These are phyloP conservation scores for Hydrangea macrophylla DNA, from an alignment of 148 eudicot genomes.

Conservation along the genomic window DNA sequence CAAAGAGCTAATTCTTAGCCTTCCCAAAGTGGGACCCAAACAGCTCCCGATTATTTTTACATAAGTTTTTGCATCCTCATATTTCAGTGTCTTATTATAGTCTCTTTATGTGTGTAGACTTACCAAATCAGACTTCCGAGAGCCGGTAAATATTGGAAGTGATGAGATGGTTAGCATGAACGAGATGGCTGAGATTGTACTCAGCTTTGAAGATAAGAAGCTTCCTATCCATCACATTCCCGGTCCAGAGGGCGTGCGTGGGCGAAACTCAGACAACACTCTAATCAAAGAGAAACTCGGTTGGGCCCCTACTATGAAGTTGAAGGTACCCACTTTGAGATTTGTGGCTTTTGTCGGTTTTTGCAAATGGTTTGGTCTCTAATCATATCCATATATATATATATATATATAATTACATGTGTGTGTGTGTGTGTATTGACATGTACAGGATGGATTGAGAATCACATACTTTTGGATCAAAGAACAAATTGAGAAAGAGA, in stretches of 20 bases:
- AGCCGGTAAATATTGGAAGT: too few relatives aligned
- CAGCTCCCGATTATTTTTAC: too few relatives aligned
- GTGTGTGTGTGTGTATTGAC: too few relatives aligned
- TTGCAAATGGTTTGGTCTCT: neutral
- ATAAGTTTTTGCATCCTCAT: too few relatives aligned
- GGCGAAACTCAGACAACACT: slow-evolving; percentile 80
- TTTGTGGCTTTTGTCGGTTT: neutral
- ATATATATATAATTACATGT: too few relatives aligned
- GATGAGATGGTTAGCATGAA: slow-evolving; percentile 92
- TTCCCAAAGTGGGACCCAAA: too few relatives aligned
- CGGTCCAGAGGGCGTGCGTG: slow-evolving; percentile 86
- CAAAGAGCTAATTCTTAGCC: too few relatives aligned
- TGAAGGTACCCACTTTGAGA: slow-evolving; percentile 38
- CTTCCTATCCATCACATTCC: slow-evolving; percentile 79
- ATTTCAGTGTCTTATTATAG: too few relatives aligned
- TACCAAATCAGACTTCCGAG: slow-evolving; percentile 70
- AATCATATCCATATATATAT: too few relatives aligned
- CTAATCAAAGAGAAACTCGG: slow-evolving; percentile 78
- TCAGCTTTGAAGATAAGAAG: slow-evolving; percentile 61
- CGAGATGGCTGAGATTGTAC: too few relatives aligned
- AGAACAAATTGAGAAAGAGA: slow-evolving; percentile 77
- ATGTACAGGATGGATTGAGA: too few relatives aligned
- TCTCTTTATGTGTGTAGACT: slow-evolving; percentile 30
- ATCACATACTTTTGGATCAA: too few relatives aligned
- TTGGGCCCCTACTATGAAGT: slow-evolving; percentile 82